Percentiles rank a stretch among this genome's conserved stretches.
Evolutionary conservation across 208 protist species (phyloP).

Genomic region (Entamoeba dispar): DNA sequence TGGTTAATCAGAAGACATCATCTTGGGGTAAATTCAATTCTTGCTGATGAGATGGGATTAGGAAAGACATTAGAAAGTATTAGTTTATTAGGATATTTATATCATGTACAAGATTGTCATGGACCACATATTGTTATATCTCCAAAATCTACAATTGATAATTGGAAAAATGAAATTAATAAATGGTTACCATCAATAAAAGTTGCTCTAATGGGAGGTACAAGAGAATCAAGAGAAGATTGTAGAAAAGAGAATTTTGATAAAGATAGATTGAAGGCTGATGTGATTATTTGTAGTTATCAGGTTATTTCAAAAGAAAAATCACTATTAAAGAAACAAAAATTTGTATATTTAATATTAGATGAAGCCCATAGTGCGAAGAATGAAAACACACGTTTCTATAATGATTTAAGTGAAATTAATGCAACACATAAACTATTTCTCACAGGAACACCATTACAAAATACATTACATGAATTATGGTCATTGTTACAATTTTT

Average conservation of each 20-base stretch:
- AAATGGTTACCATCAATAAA: conserved; percentile 12
- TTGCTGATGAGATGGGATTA: conserved; percentile 96
- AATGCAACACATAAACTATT: conserved; percentile 50
- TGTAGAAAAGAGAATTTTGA: not conserved
- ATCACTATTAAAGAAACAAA: conserved; percentile 50
- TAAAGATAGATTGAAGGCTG: conserved; percentile 11
- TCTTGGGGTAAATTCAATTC: conserved; percentile 53
- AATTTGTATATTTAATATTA: conserved; percentile 23
- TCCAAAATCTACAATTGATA: conserved; percentile 63
- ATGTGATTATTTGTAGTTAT: conserved; percentile 82
- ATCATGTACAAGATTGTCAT: not conserved
- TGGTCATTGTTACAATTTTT: conserved; percentile 90
- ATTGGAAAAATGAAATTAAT: conserved; percentile 80
- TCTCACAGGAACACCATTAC: conserved; percentile 76
- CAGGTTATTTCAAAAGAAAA: conserved; percentile 73
- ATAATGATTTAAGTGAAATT: not conserved
- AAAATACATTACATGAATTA: conserved; percentile 90
- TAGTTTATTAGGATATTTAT: not conserved
- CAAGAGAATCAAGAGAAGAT: not conserved
- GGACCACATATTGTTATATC: conserved; percentile 1
- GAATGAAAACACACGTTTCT: not conserved
- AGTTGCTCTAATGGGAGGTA: not conserved
- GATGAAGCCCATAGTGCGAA: conserved; percentile 21
- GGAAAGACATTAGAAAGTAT: conserved; percentile 19
- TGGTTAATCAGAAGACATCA: not conserved